Evolutionary conservation across 768 basidiomycete genomes (phyloP), one percentile per base, ranked within the genome.

Genomic region (Calocybe indica): DNA sequence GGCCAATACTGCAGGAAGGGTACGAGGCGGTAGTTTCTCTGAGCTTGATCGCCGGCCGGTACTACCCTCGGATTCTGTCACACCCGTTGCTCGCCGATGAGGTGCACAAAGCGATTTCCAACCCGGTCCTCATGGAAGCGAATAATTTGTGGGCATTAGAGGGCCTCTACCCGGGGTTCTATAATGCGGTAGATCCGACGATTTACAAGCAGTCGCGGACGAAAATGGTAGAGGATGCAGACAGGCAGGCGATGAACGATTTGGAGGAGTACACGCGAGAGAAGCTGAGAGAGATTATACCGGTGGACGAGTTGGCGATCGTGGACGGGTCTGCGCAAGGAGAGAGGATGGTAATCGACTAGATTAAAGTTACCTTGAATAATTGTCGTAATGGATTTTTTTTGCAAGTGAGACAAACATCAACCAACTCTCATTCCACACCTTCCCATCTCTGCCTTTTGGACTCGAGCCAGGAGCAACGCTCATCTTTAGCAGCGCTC

Each of bases 41-140:
- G 37, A 77, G 80, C 33, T 68, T 89, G 40, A 72, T 93, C 51
- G 80, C 80, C 31, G 91, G 91, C 31, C 74, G 91, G 47, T 92
- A 92, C 61, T 92, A 92, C 59, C 85, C 89, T 5, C 67, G 73
- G 5, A 70, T 92, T 33, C 71, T 90, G 15, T 58, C 68, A 14
- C 86, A 89, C 57, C 85, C 85, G 1, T 67, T 82, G 33, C 63
- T 90, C 13, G 62, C 62, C 9, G 61, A 65, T 4, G 55, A 54
- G 14, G 57, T 85, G 3, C 56, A 65, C 30, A 56, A 66, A 11
- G 76, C 75, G 9, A 55, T 76, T 37, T 48, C 60, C 33, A 56
- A 61, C 8, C 51, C 66, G 13, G 14, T 54, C 22, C 22, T 22
- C 22, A 22, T 22, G 22, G 22, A 22, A 22, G 22, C 22, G 22